These are phyloP conservation scores for Lentinus brumalis DNA, from an alignment of 768 basidiomycete genomes.

Conservation along the genomic window DNA sequence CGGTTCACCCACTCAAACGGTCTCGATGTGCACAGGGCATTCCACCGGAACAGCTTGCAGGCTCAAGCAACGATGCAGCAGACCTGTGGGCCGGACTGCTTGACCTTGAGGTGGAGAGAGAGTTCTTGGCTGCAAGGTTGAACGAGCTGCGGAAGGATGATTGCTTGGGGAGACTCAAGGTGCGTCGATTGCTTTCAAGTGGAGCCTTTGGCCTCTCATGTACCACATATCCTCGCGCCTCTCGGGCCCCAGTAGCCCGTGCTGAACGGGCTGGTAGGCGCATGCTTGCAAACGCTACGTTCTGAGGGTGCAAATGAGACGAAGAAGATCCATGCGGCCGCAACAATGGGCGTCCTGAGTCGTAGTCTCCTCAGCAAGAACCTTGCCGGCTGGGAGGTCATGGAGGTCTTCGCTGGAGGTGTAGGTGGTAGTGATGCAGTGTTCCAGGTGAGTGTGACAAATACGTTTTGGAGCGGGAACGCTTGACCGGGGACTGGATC, in stretches of 20 bases:
- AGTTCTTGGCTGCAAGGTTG: constrained; percentile 46
- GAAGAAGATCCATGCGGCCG: constrained; percentile 47
- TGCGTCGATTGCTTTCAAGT: constrained; percentile 27
- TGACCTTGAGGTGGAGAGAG: constrained; percentile 51
- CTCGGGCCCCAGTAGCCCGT: constrained; percentile 48
- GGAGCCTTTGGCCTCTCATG: no score
- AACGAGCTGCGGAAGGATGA: constrained; percentile 47
- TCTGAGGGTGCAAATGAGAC: constrained; percentile 36
- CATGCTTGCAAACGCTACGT: constrained; percentile 45
- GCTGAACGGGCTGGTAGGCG: constrained; percentile 47
- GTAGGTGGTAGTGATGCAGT: constrained; percentile 57
- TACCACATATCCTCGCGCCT: no score
- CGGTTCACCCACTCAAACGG: not conserved
- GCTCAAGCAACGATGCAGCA: constrained; percentile 43
- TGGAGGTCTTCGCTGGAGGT: constrained; percentile 67
- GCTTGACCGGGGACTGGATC: not conserved
- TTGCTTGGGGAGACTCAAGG: constrained; percentile 55
- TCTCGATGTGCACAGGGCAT: constrained; percentile 37
- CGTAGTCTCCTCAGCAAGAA: constrained; percentile 57
- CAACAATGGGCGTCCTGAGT: constrained; percentile 50
- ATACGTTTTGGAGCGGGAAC: not conserved
- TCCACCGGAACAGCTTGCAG: constrained; percentile 42
- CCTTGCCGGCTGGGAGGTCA: constrained; percentile 69
- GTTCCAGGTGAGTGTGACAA: constrained; percentile 48
- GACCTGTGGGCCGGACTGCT: constrained; percentile 59